Percentiles rank a stretch among this genome's conserved stretches.
phyloP scores from a whole-genome alignment of 768 basidiomycete genomes.

The Lactifluus rugatus region DNA sequence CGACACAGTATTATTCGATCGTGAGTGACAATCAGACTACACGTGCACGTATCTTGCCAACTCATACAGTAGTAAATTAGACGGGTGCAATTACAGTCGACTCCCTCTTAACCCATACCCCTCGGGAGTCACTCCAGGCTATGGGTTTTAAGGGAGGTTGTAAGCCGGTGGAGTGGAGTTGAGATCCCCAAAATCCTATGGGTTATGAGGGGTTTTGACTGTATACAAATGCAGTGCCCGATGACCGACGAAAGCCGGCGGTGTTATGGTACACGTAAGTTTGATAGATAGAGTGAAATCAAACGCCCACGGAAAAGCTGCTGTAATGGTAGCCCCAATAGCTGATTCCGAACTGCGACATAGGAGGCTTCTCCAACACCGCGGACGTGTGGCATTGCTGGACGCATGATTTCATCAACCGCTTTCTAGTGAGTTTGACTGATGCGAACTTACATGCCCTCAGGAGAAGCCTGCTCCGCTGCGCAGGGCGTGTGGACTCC shows the following conservation, averaged over 20 bases:
- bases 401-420: not conserved
- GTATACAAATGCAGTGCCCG: not conserved
- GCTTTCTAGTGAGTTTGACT: not conserved
- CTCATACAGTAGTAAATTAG: too few species aligned
- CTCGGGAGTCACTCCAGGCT: too few species aligned
- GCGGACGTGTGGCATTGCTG: not conserved
- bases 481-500: not conserved
- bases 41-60: too few species aligned
- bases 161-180: too few species aligned
- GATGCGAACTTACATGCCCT: not conserved
- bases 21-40: too few species aligned
- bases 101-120: too few species aligned
- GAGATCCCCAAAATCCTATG: too few species aligned
- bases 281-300: not conserved
- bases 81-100: too few species aligned
- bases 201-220: too few species aligned
- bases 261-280: not conserved
- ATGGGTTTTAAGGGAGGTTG: too few species aligned
- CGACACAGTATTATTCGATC: too few species aligned
- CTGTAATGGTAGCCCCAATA: not conserved
- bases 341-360: not conserved
- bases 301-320: not conserved
- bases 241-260: not conserved
- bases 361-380: not conserved
- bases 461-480: not conserved